Evolutionary conservation across 2,329 filamentous ascomycete species (phyloP).

Genomic region (Sclerotinia nivalis): DNA sequence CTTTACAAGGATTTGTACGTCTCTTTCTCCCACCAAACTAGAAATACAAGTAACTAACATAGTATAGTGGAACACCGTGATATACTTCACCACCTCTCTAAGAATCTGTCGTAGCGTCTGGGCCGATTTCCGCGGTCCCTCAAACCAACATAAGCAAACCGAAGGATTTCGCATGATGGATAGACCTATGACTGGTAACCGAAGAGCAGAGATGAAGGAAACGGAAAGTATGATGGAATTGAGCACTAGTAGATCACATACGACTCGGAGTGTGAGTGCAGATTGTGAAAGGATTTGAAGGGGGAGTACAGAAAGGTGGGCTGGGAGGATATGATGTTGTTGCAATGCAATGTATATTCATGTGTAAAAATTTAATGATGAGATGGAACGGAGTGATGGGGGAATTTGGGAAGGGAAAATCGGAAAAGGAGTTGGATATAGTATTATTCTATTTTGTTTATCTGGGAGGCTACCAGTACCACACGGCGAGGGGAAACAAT

Average conservation of each 20-base stretch:
- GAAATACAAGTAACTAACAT: neutral
- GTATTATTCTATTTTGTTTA: neutral
- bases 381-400: no score
- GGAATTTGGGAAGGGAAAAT: neutral
- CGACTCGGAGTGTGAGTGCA: constrained; percentile 3
- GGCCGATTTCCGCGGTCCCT: constrained; percentile 5
- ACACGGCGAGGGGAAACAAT: neutral
- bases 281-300: constrained; percentile 5
- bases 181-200: neutral
- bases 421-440: neutral
- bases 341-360: neutral
- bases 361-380: neutral
- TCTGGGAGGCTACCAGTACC: neutral
- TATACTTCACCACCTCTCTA: constrained; percentile 71
- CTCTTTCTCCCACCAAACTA: no score
- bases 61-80: constrained; percentile 67
- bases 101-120: constrained; percentile 15
- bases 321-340: neutral
- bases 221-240: constrained; percentile 18
- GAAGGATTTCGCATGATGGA: constrained; percentile 20
- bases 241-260: constrained; percentile 6
- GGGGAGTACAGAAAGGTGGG: neutral
- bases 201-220: neutral
- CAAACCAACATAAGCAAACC: neutral
- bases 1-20: constrained; percentile 67